phyloP scores from a whole-genome alignment of 1,284 basidiomycete genomes.

The Thelephora terrestris region DNA sequence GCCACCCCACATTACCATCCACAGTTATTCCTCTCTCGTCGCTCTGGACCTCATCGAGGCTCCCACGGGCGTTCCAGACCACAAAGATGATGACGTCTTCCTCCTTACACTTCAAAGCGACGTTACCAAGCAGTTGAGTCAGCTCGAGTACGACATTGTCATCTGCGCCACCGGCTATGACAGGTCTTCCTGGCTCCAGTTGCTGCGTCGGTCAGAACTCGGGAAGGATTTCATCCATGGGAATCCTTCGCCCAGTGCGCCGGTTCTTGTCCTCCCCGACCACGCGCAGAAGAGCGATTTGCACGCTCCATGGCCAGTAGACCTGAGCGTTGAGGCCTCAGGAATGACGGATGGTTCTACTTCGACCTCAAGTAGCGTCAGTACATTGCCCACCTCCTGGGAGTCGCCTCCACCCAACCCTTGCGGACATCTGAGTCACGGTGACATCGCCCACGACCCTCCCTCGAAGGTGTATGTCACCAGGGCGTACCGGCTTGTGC shows the following conservation, averaged over 20 bases:
- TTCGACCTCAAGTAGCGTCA: too few species aligned
- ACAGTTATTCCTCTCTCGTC: constrained; percentile 14
- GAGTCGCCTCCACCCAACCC: constrained; percentile 12
- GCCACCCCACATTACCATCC: constrained; percentile 28
- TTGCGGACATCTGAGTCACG: constrained; percentile 10
- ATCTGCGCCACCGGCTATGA: constrained; percentile 51
- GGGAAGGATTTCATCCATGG: constrained; percentile 27
- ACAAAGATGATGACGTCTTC: constrained; percentile 14
- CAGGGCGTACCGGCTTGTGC: constrained; percentile 35
- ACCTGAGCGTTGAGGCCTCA: too few species aligned
- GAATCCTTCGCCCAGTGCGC: constrained; percentile 12
- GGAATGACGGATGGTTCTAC: too few species aligned
- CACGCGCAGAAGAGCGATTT: constrained; percentile 5
- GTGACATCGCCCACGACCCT: neutral
- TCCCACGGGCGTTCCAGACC: constrained; percentile 13
- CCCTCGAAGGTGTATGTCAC: constrained; percentile 31
- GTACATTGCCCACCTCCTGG: constrained; percentile 23
- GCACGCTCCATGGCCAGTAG: too few species aligned
- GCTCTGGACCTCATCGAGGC: constrained; percentile 17
- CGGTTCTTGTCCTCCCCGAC: constrained; percentile 9
- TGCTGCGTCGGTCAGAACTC: constrained; percentile 34
- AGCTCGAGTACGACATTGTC: constrained; percentile 37
- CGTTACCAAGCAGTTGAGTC: constrained; percentile 22
- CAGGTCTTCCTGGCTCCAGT: constrained; percentile 36
- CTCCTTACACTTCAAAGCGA: constrained; percentile 29